Evolutionary conservation across 768 basidiomycete species (phyloP).

Genomic region (Tylopilus vinaceipallidus): DNA sequence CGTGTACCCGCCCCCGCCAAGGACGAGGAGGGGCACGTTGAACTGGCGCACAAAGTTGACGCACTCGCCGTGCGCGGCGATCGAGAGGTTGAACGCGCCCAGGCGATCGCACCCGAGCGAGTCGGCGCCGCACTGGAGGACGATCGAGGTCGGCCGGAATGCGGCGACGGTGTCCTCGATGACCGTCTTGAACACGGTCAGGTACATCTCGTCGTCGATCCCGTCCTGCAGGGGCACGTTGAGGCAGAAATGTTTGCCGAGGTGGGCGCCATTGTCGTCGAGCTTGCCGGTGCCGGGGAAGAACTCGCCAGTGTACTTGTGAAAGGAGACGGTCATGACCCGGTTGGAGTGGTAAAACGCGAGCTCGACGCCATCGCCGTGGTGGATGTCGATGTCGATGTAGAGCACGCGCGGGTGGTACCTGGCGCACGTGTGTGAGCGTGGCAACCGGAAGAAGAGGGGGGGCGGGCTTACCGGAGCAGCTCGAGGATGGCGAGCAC

Average conservation of each 20-base stretch:
- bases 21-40: slow-evolving; percentile 83
- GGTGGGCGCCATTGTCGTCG: slow-evolving; percentile 84
- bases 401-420: slow-evolving; percentile 93
- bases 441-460: too few species aligned
- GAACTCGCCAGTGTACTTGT: slow-evolving; percentile 98
- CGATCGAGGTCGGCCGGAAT: slow-evolving; percentile 87
- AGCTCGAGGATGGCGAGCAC: slow-evolving; percentile 93
- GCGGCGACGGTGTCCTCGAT: slow-evolving; percentile 90
- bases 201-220: slow-evolving; percentile 96
- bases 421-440: too few species aligned
- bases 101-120: slow-evolving; percentile 92
- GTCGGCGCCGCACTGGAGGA: slow-evolving; percentile 96
- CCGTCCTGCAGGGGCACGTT: slow-evolving; percentile 96
- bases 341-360: slow-evolving; percentile 97
- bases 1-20: slow-evolving; percentile 96
- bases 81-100: slow-evolving; percentile 96
- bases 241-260: slow-evolving; percentile 91
- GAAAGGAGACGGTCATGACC: slow-evolving; percentile 99
- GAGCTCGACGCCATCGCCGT: slow-evolving; percentile 97
- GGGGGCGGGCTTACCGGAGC: slow-evolving; percentile 53
- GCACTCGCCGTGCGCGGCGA: slow-evolving; percentile 97
- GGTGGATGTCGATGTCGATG: slow-evolving; percentile 99
- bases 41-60: slow-evolving; percentile 95
- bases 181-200: slow-evolving; percentile 92
- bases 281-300: slow-evolving; percentile 97